phyloP scores from a whole-genome alignment of 2,329 filamentous ascomycete species.

The Fusarium beomiforme region DNA sequence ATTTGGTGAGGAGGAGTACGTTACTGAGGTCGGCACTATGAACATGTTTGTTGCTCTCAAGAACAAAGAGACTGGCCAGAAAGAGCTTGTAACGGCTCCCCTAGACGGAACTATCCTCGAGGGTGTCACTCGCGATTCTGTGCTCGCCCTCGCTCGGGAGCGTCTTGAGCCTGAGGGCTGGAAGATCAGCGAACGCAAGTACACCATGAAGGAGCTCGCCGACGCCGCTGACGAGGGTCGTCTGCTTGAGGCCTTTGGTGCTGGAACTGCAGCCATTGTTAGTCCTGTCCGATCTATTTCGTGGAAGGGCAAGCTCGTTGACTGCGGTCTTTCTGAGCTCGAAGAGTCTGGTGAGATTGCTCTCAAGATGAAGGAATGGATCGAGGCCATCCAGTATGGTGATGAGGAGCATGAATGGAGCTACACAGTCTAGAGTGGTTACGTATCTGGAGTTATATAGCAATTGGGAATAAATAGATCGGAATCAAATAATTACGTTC shows the following conservation, averaged over 20 bases:
- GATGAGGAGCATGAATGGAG: slow-evolving; percentile 95
- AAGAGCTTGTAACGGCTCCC: slow-evolving; percentile 93
- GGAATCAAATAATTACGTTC: slow-evolving; percentile 28
- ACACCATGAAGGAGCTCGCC: slow-evolving; percentile 86
- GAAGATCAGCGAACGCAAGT: slow-evolving; percentile 88
- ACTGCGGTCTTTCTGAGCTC: slow-evolving; percentile 82
- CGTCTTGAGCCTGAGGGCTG: slow-evolving; percentile 86
- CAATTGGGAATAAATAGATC: slow-evolving; percentile 29
- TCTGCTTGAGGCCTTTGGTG: slow-evolving; percentile 90
- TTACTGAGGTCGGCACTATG: slow-evolving; percentile 99
- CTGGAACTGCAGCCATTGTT: slow-evolving; percentile 94
- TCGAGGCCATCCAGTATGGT: slow-evolving; percentile 94
- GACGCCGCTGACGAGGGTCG: slow-evolving; percentile 86
- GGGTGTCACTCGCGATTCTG: slow-evolving; percentile 92
- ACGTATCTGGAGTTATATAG: slow-evolving; percentile 27
- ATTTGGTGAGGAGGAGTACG: slow-evolving; percentile 93
- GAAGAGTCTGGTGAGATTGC: slow-evolving; percentile 92
- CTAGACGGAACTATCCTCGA: slow-evolving; percentile 96
- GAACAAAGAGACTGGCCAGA: slow-evolving; percentile 87
- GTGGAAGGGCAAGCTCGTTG: slow-evolving; percentile 83
- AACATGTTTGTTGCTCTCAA: slow-evolving; percentile 92
- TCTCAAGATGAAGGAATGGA: slow-evolving; percentile 92
- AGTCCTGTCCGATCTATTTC: slow-evolving; percentile 89
- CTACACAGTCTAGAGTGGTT: slow-evolving; percentile 54
- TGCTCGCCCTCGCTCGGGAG: slow-evolving; percentile 87